Evolutionary conservation across 2,329 filamentous ascomycete genomes (phyloP), one percentile per base, ranked within the genome.

Genomic region (Phialocephala subalpina): DNA sequence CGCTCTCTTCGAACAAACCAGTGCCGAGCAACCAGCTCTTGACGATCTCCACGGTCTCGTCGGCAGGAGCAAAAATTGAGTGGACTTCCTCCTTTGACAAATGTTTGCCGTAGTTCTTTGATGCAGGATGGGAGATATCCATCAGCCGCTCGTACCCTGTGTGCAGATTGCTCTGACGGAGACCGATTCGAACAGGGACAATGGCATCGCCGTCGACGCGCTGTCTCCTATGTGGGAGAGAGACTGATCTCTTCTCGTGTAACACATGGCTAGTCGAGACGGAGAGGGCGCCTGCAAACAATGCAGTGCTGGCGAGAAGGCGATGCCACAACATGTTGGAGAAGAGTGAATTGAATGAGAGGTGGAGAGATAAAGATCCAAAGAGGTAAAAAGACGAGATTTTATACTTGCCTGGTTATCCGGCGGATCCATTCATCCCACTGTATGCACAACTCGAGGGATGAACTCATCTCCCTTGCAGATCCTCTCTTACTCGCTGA

Each of bases 111-210:
- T 49, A 49, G n/a, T 49, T 49, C 7, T 22, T 12, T 14, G 45
- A 49, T 11, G 18, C 11, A 3, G 45, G 45, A 25, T 49, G 45
- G 6, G 45, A 53, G 9, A 60, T 20, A 4, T 60, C 42, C 58
- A 47, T 49, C 16, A 49, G 42, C 29, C 38, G 33, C 18, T 60
- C 40, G 33, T 60, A 47, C 2, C 58, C 58, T 20, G 27, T 29
- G 18, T 60, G 27, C 25, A 60, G 35, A 20, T 49, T 60, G 25
- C 58, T 49, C 27, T 60, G 42, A 8, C 25, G 42, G 2, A 60
- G 25, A 33, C 58, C 58, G 25, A 60, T 35, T 3, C 58, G 38
- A 29, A 60, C 29, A 18, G 58, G 58, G 8, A 60, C n/a, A 33
- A 60, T 25, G 42, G 45, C 25, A 60, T 60, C 42, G 12, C 22